A percentile compares a stretch with the other conserved stretches of the same genome.
phyloP scores from a whole-genome alignment of 179 eudicot species.

The Heliamphora pulchella region DNA sequence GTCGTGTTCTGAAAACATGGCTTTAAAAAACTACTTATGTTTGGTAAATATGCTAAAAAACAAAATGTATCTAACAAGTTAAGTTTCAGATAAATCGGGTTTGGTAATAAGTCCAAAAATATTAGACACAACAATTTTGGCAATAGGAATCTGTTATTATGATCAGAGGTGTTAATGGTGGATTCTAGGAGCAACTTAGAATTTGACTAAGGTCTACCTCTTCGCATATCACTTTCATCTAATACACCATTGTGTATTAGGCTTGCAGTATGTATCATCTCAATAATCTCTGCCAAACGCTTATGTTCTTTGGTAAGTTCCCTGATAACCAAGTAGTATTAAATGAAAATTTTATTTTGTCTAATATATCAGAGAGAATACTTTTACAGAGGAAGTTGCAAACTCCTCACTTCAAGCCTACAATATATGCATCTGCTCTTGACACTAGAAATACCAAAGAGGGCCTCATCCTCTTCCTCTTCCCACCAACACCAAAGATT shows the following conservation, averaged over 20 bases:
- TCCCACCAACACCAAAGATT: slow-evolving; percentile 93
- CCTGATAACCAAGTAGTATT: neutral
- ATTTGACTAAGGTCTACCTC: slow-evolving; percentile 50
- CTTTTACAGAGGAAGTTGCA: neutral
- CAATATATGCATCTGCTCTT: slow-evolving; percentile 51
- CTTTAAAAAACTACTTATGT: too few relatives aligned
- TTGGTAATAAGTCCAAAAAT: too few relatives aligned
- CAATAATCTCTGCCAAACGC: slow-evolving; percentile 91
- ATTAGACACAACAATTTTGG: too few relatives aligned
- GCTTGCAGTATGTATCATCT: slow-evolving; percentile 79
- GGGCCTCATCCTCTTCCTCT: slow-evolving; percentile 94
- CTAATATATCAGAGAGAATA: neutral
- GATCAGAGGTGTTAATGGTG: too few relatives aligned
- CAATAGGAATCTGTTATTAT: too few relatives aligned
- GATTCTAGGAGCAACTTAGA: neutral
- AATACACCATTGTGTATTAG: slow-evolving; percentile 89
- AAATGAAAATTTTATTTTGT: neutral
- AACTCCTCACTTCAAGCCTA: slow-evolving; percentile 14
- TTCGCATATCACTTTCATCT: slow-evolving; percentile 87
- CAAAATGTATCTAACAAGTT: too few relatives aligned
- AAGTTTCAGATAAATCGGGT: too few relatives aligned
- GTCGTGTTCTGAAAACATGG: too few relatives aligned
- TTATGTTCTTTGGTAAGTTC: slow-evolving; percentile 42
- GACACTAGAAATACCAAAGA: slow-evolving; percentile 88
- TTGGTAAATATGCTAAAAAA: too few relatives aligned